Percentiles rank a stretch among this genome's conserved stretches.
These are phyloP conservation scores for Pseudomicrostroma phylloplanum DNA, from an alignment of 1,284 basidiomycete genomes.

Conservation along the genomic window DNA sequence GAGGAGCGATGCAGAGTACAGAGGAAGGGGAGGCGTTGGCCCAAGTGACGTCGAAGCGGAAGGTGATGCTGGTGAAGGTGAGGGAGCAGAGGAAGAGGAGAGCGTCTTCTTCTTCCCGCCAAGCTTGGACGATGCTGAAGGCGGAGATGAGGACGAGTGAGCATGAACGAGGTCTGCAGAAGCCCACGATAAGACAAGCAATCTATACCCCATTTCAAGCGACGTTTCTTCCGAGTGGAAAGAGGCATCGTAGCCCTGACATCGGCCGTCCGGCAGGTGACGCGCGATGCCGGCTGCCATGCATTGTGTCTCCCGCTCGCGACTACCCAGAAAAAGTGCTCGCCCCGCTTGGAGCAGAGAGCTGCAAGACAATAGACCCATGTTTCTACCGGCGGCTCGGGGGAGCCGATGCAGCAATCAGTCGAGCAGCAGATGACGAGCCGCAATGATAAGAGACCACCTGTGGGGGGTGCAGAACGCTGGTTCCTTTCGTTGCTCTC, in stretches of 20 bases:
- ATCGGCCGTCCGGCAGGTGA: not conserved
- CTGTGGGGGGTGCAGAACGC: no score
- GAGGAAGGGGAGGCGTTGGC: not conserved
- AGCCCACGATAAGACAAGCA: not conserved
- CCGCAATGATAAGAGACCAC: no score
- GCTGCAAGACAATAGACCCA: no score
- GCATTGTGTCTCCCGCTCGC: no score
- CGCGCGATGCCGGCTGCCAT: no score
- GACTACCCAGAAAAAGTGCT: no score
- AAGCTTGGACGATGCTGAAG: not conserved
- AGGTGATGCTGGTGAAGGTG: not conserved
- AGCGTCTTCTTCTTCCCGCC: not conserved
- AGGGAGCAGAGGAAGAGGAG: not conserved
- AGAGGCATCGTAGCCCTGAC: not conserved
- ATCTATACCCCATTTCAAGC: not conserved
- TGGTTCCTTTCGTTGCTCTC: no score
- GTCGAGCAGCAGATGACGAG: no score
- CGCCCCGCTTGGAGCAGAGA: no score
- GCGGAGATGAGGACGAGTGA: not conserved
- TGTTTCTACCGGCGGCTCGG: no score
- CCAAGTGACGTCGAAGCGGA: not conserved
- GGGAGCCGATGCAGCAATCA: no score
- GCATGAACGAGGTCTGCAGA: not conserved
- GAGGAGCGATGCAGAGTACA: not conserved
- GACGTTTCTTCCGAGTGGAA: not conserved